Evolutionary conservation across 108 stramenopile genomes (phyloP), one percentile per base, ranked within the genome.

Genomic region (Fragilaria radians): DNA sequence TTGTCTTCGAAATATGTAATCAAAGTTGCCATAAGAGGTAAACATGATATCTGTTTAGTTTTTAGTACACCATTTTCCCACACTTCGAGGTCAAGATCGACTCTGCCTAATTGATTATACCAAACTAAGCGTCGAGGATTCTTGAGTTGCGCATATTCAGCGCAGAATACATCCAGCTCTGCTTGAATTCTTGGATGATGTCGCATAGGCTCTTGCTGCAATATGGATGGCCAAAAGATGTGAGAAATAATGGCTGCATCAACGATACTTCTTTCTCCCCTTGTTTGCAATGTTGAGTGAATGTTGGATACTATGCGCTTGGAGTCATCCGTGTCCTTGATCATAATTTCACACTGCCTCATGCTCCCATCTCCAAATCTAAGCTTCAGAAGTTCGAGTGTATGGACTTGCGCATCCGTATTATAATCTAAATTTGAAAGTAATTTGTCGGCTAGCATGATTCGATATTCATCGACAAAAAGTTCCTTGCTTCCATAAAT

Each of bases 401-500:
- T 99, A 55, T 84, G 87, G 2, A 99, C 84, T 63, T 97, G 95
- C 58, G 72, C 66, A 57, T 97, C 97, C 1, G 96, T 96, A 59
- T 94, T 77, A 61, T 86, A 97, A 54, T 85, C 79, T 18, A 89
- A 52, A 62, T 88, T 91, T 4, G 71, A 62, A 29, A 97, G 68
- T n/a, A 97, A 76, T 68, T 97, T 99, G 67, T 96, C 96, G 1
- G 96, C 95, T 50, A 99, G 68, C 94, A 97, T 93, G 57, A 89
- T 65, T 32, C 96, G 64, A 70, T 96, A 99, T 70, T 99, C 98
- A 65, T 94, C 81, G 17, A 97, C 95, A 68, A 98, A 98, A 25
- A 97, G 68, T 57, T 97, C 96, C 80, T 96, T 96, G 67, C 92
- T 94, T 3, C 98, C 98, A 69, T 97, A 99, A 48, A 99, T 97